phyloP scores from a whole-genome alignment of 495 filamentous ascomycete species.

The Penicillium robsamsonii region DNA sequence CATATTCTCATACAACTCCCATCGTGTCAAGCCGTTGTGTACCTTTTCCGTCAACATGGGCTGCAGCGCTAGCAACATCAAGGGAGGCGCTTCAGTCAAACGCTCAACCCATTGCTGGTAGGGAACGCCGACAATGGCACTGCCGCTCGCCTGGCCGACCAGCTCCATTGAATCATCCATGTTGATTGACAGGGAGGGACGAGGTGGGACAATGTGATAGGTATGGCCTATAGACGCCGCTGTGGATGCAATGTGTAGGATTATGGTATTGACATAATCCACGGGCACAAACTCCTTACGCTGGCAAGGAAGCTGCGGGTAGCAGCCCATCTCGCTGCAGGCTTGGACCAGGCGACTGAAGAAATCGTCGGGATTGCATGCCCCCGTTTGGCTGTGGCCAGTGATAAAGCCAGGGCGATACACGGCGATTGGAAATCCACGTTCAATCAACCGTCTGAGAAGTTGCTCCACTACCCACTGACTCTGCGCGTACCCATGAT shows the following conservation, averaged over 20 bases:
- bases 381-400: slow-evolving; percentile 18
- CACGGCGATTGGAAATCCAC: slow-evolving; percentile 20
- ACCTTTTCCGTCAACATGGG: no score
- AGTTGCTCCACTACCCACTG: slow-evolving; percentile 28
- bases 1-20: no score
- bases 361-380: slow-evolving; percentile 23
- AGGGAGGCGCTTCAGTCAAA: no score
- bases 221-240: slow-evolving; percentile 13
- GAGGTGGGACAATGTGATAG: slow-evolving; percentile 17
- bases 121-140: no score
- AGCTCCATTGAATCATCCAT: slow-evolving; percentile 16
- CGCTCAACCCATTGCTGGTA: no score
- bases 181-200: slow-evolving; percentile 8
- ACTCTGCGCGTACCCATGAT: slow-evolving; percentile 27
- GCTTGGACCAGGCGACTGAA: slow-evolving; percentile 19
- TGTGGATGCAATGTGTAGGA: slow-evolving; percentile 16
- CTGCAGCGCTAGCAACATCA: no score
- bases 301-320: slow-evolving; percentile 18
- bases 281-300: slow-evolving; percentile 23
- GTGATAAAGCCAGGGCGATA: slow-evolving; percentile 26
- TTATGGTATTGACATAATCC: slow-evolving; percentile 17
- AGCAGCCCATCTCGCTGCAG: slow-evolving; percentile 15
- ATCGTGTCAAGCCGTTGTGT: no score
- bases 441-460: slow-evolving; percentile 15
- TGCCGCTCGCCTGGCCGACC: no score